Conservation (phyloP, 2,329 filamentous ascomycete species). For the Colletotrichum plurivorum region DNA sequence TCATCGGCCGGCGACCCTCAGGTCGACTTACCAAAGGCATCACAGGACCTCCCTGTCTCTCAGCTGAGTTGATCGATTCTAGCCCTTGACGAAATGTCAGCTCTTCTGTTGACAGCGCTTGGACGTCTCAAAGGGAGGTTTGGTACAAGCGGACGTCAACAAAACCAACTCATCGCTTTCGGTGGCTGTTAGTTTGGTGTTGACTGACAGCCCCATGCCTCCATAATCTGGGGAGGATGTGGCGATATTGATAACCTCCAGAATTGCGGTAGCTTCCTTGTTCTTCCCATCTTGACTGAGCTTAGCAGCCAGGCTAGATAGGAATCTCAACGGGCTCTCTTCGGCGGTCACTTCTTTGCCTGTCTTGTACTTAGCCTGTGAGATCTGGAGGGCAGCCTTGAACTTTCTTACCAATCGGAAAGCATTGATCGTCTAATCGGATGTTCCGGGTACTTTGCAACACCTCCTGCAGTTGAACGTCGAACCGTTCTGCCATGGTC, state of each 20-base stretch:
- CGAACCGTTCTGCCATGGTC: too few relatives aligned
- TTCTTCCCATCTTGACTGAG: slow-evolving; percentile 7
- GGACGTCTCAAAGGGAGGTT: too few relatives aligned
- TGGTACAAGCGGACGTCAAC: slow-evolving; percentile 23
- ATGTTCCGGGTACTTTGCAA: not conserved
- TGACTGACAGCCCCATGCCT: slow-evolving; percentile 20
- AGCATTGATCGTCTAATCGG: not conserved
- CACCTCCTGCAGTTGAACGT: too few relatives aligned
- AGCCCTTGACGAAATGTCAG: slow-evolving; percentile 19
- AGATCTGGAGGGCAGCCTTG: not conserved
- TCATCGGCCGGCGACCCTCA: slow-evolving; percentile 51
- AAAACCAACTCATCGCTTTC: slow-evolving; percentile 17
- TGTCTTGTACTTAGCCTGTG: not conserved
- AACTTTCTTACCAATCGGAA: not conserved
- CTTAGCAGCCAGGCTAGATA: not conserved
- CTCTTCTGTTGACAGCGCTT: too few relatives aligned
- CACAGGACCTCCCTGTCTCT: slow-evolving; percentile 19
- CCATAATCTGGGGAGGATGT: slow-evolving; percentile 19
- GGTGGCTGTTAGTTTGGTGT: not conserved
- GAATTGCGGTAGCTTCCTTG: slow-evolving; percentile 3
- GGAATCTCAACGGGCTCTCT: not conserved
- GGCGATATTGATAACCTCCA: slow-evolving; percentile 17
- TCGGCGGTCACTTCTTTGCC: not conserved
- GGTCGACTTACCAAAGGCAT: slow-evolving; percentile 21
- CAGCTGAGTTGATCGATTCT: slow-evolving; percentile 24